Conservation (phyloP, 2,329 filamentous ascomycete species). For the Fusarium pseudonygamai region DNA sequence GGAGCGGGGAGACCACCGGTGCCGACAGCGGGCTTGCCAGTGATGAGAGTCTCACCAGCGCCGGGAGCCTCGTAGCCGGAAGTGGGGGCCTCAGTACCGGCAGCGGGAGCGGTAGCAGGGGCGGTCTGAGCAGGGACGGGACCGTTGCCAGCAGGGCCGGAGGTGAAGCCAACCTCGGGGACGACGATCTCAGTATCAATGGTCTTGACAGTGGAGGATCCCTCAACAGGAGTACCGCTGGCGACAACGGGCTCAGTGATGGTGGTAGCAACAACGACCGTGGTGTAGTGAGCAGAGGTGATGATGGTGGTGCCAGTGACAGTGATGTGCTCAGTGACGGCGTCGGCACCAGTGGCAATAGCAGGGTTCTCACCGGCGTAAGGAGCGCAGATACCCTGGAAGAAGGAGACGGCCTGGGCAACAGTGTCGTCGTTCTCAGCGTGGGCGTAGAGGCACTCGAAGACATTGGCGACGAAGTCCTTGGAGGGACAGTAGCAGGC, state of each 20-base stretch:
- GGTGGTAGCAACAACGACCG: constrained; percentile 58
- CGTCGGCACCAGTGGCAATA: constrained; percentile 79
- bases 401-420: constrained; percentile 78
- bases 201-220: constrained; percentile 57
- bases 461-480: constrained; percentile 81
- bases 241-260: constrained; percentile 63
- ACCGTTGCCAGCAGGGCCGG: constrained; percentile 39
- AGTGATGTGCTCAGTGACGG: constrained; percentile 69
- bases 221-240: constrained; percentile 57
- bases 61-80: constrained; percentile 33
- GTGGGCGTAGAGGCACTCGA: constrained; percentile 82
- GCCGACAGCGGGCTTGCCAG: constrained; percentile 40
- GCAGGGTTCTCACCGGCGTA: constrained; percentile 82
- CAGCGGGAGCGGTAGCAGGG: constrained; percentile 53
- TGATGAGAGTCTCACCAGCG: constrained; percentile 39
- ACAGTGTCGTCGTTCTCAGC: constrained; percentile 73
- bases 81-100: constrained; percentile 27
- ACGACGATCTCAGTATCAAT: constrained; percentile 63
- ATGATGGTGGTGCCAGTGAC: constrained; percentile 62
- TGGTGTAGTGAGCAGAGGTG: constrained; percentile 59
- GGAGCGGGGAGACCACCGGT: constrained; percentile 49
- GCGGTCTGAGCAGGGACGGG: constrained; percentile 48
- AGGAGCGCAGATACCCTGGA: constrained; percentile 89
- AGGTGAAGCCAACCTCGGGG: constrained; percentile 62
- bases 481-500: constrained; percentile 87